Base-by-base conservation (phyloP, 2,329 filamentous ascomycete genomes). In the Aquanectria penicillioides region DNA sequence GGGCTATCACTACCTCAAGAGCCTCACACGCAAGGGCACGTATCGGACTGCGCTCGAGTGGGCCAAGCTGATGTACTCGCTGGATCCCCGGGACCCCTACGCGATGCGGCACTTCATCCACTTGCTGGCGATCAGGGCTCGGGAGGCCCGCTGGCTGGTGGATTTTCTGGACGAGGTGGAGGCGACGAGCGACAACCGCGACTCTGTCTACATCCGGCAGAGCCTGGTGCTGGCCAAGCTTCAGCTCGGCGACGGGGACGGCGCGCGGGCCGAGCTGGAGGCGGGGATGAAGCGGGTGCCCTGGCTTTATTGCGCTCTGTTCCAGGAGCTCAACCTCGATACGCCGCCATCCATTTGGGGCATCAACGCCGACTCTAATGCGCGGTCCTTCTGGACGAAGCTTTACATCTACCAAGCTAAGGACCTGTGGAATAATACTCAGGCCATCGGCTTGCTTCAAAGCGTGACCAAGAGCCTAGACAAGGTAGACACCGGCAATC, bases 41-140 rank as follows among this genome's bases (percentile, higher is more conserved):
- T 97, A 93, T 82, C 86, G 93, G 41, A 98, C 95, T 1, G 93
- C 93, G 0, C 87, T 97, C 43, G 95, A 98, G 75, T 99, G 95
- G 94, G 86, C 92, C 6, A 97, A 95, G 77, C 78, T 98, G 6
- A 80, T 97, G 9, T 82, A 96, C 25, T 86, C 89, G 57, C 77
- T 98, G 57, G 87, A 93, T 65, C 87, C 88, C 43, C 79, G 82
- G 4, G 95, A 99, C 71, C 93, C 93, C 0, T 97, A 97, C 69
- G 91, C 87, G 41, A 86, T 97, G 70, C 84, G 89, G 59, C 85
- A 97, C 53, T 84, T 93, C 62, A 86, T 97, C 44, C 94, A 97
- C 71, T 87, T 93, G 63, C 83, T 97, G 50, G 93, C 93, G 2
- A 81, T 98, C n/a, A 87, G 92, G 52, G 90, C 92, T 4, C 84